phyloP scores from a whole-genome alignment of 768 basidiomycete genomes.

The Suillus bovinus region DNA sequence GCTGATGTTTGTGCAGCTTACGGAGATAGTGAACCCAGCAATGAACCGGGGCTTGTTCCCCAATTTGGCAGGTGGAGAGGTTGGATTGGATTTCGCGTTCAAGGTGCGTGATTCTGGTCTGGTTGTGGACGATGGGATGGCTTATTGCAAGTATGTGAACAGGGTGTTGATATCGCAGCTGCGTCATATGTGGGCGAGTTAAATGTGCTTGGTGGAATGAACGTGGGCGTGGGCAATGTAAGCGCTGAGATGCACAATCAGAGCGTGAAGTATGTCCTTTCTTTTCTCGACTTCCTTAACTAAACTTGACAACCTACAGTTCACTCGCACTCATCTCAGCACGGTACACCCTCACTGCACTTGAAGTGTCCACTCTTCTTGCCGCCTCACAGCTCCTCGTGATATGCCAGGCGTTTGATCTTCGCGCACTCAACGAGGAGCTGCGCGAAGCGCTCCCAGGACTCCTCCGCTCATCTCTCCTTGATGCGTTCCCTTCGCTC shows the following conservation, averaged over 20 bases:
- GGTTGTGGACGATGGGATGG: neutral
- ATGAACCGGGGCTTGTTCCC: slow-evolving; percentile 82
- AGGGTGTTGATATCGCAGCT: slow-evolving; percentile 78
- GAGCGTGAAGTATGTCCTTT: slow-evolving; percentile 72
- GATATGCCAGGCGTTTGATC: slow-evolving; percentile 81
- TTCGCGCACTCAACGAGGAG: slow-evolving; percentile 72
- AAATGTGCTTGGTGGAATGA: slow-evolving; percentile 70
- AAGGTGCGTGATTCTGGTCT: slow-evolving; percentile 39
- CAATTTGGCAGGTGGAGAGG: slow-evolving; percentile 75
- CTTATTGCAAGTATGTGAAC: neutral
- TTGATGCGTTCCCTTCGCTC: slow-evolving; percentile 1
- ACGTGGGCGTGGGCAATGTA: slow-evolving; percentile 82
- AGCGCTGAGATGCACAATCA: slow-evolving; percentile 94
- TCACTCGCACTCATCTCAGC: slow-evolving; percentile 84
- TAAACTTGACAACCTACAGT: slow-evolving; percentile 34
- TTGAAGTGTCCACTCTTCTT: slow-evolving; percentile 76
- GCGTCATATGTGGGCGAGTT: slow-evolving; percentile 84
- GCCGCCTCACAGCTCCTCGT: slow-evolving; percentile 76
- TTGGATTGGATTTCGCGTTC: slow-evolving; percentile 77
- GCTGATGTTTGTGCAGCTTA: slow-evolving; percentile 63
- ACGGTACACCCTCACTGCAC: slow-evolving; percentile 73
- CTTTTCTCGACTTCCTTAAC: neutral
- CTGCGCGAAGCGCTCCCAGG: slow-evolving; percentile 41
- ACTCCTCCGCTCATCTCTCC: slow-evolving; percentile 17
- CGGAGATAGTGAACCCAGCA: slow-evolving; percentile 54